Conservation (phyloP, 257 asterid species). For the Penstemon barbatus region DNA sequence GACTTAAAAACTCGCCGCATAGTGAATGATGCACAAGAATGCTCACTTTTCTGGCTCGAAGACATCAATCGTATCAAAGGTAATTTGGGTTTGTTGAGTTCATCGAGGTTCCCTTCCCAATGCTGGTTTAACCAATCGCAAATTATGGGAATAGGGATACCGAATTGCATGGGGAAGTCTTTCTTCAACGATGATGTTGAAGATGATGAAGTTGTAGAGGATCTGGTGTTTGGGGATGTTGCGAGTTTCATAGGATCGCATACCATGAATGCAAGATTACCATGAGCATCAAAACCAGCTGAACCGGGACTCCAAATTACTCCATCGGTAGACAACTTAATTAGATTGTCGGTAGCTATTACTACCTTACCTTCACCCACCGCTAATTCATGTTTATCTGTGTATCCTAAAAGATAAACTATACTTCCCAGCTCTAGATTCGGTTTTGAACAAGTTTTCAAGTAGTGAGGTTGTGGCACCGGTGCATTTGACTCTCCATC, state of each 20-base stretch:
- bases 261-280: conserved; percentile 95
- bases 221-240: conserved; percentile 80
- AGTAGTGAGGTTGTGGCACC: conserved; percentile 65
- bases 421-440: conserved; percentile 78
- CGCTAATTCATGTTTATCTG: conserved; percentile 67
- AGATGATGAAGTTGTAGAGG: conserved; percentile 81
- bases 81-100: conserved; percentile 82
- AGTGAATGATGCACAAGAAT: conserved; percentile 92
- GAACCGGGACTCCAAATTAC: conserved; percentile 91
- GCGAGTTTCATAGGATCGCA: conserved; percentile 99
- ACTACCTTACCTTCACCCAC: conserved; percentile 94
- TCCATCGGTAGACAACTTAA: conserved; percentile 85
- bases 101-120: conserved; percentile 97
- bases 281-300: conserved; percentile 89
- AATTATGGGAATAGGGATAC: conserved; percentile 88
- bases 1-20: conserved; percentile 83
- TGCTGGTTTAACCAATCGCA: conserved; percentile 95
- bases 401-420: conserved; percentile 76
- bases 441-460: conserved; percentile 75
- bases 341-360: conserved; percentile 94
- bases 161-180: conserved; percentile 81
- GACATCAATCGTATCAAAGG: conserved; percentile 88
- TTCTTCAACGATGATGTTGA: conserved; percentile 78
- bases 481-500: conserved; percentile 76
- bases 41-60: conserved; percentile 87